Base-by-base conservation (phyloP, 2,329 filamentous ascomycete species). In the Fonsecaea monophora region DNA sequence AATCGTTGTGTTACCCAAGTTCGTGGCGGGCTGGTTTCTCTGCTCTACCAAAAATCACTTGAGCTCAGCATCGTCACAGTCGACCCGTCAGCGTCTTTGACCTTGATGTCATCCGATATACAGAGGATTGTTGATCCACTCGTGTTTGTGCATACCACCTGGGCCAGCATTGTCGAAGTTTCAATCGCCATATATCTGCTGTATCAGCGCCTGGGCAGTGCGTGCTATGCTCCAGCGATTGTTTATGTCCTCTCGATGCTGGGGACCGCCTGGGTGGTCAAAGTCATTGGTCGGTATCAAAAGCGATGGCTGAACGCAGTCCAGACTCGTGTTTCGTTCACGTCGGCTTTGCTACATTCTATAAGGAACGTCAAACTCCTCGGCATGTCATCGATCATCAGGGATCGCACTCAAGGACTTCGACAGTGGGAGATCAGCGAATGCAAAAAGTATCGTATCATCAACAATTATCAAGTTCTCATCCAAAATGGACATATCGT, bases 301-400 rank as follows among this genome's bases (percentile, higher is more conserved):
- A 79, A 78, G 5, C 71, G 75, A 15, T 86, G 84, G 84, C 77
- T 85, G 38, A 77, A 81, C 54, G 82, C 82, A 9, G 83, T 84
- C 15, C 79, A 86, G 70, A 76, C 76, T 32, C 80, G 84, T 2
- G 81, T 86, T 21, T 81, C 79, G 5, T 79, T 80, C 15, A 86
- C 83, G 0, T 77, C 81, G 5, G 78, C 78, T 4, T 81, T 84
- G 69, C 75, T 86, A 0, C 79, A 78, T 3, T 81, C 79, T 18
- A 84, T 86, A 76, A 85, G 84, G 69, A 81, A 80, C 18, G 77
- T 85, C 63, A 86, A 85, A 68, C 80, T 85, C 62, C 77, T 81
- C 0, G 84, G 83, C 0, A 71, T 86, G 8, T 80, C 78, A 38
- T 74, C 79, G 12, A 77, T 78, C 3, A 68, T 83, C 10, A 75